Conservation (phyloP, 352 stramenopile species). For the Globisporangium emineosum region DNA sequence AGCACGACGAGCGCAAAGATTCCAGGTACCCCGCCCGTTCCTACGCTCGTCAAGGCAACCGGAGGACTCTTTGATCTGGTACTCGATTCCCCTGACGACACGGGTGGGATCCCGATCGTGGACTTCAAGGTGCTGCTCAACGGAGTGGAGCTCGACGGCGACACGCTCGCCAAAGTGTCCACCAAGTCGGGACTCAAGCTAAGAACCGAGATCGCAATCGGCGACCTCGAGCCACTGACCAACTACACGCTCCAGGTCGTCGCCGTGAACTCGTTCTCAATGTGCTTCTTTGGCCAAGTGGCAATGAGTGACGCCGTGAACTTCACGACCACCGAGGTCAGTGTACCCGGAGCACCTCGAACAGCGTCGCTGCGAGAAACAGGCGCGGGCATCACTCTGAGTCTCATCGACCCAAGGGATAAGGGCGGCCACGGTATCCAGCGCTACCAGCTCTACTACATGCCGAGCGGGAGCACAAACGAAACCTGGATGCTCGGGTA, state of each 20-base stretch:
- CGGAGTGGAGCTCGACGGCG: slow-evolving; percentile 19
- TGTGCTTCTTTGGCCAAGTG: slow-evolving; percentile 39
- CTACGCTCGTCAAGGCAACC: slow-evolving; percentile 30
- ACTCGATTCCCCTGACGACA: slow-evolving; percentile 36
- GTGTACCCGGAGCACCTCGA: slow-evolving; percentile 26
- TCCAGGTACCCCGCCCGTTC: slow-evolving; percentile 28
- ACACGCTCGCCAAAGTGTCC: not conserved
- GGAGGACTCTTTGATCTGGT: slow-evolving; percentile 39
- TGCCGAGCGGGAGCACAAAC: slow-evolving; percentile 7
- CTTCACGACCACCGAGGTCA: slow-evolving; percentile 27
- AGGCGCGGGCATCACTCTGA: slow-evolving; percentile 47
- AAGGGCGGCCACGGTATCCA: slow-evolving; percentile 39
- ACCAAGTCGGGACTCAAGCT: slow-evolving; percentile 21
- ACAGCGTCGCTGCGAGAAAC: slow-evolving; percentile 27
- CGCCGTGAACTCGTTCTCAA: slow-evolving; percentile 39
- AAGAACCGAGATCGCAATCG: slow-evolving; percentile 24
- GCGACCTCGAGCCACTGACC: slow-evolving; percentile 24
- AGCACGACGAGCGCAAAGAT: slow-evolving; percentile 31
- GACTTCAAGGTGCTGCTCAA: slow-evolving; percentile 43
- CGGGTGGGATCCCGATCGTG: slow-evolving; percentile 45
- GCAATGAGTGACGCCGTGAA: slow-evolving; percentile 16
- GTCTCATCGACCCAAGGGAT: slow-evolving; percentile 41
- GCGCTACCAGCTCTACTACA: slow-evolving; percentile 42
- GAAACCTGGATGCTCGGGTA: slow-evolving; percentile 41
- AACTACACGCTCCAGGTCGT: slow-evolving; percentile 32